These are phyloP conservation scores for Paspalum vaginatum DNA, from an alignment of 176 grass and related monocot species.

Conservation along the genomic window DNA sequence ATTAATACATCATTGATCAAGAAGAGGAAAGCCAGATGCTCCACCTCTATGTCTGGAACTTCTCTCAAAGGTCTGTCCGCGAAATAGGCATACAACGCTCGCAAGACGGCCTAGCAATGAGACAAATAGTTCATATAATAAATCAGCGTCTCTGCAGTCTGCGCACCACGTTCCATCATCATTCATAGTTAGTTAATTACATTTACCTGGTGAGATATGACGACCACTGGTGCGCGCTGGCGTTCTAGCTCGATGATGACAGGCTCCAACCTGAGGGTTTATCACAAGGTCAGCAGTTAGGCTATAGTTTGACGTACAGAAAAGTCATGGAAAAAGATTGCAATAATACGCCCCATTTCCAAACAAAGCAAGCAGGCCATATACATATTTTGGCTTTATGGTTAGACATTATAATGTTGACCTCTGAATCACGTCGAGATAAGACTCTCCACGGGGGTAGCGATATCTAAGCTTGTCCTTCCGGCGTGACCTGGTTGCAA, in stretches of 20 bases:
- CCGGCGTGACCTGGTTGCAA: slow-evolving; percentile 72
- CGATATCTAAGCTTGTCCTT: slow-evolving; percentile 99
- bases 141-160: background rate
- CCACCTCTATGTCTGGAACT: slow-evolving; percentile 90
- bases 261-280: slow-evolving; percentile 73
- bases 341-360: too few relatives aligned
- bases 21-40: background rate
- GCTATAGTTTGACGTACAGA: background rate
- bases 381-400: background rate
- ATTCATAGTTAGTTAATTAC: background rate
- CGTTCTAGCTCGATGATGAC: slow-evolving; percentile 99
- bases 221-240: slow-evolving; percentile 92
- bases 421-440: slow-evolving; percentile 99
- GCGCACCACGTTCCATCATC: background rate
- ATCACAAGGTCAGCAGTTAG: slow-evolving; percentile 17
- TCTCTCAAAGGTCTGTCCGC: slow-evolving; percentile 89
- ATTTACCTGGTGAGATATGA: slow-evolving; percentile 99
- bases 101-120: slow-evolving; percentile 72
- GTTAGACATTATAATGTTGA: slow-evolving; percentile 34
- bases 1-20: background rate
- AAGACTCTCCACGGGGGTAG: slow-evolving; percentile 96
- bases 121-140: slow-evolving; percentile 33
- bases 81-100: slow-evolving; percentile 93
- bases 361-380: too few relatives aligned
- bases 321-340: too few relatives aligned